Base-by-base conservation (phyloP, 2,329 filamentous ascomycete genomes). In the Paraphoma chrysanthemicola region DNA sequence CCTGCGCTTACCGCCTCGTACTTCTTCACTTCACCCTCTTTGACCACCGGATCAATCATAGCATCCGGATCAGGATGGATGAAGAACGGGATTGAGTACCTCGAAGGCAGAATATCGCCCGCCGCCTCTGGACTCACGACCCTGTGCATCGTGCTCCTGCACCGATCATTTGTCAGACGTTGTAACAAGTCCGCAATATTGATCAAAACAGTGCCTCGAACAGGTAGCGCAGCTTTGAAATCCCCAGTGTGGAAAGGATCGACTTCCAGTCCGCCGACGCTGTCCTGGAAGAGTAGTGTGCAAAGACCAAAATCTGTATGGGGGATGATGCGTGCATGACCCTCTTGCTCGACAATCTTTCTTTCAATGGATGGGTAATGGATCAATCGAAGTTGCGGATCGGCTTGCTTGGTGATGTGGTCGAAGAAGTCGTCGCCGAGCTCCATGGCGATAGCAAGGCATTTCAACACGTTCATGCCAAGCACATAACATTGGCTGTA, bases 61-160 rank as follows among this genome's bases (percentile, higher is more conserved):
- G 65, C 67, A 8, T 78, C 72, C 12, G 70, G 65, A 59, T 78
- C 72, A 14, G 76, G 71, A 28, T 71, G 69, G 18, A 75, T 70
- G 45, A 79, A 79, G 49, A 76, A 78, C 6, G 75, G 74, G 18
- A 79, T 77, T 16, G 73, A 77, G 48, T 74, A 78, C 33, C 77
- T 64, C 28, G 68, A 64, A 10, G 68, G 64, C 6, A 71, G 65
- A 44, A 78, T 60, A 17, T 66, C 64, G 12, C 53, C 62, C 6
- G 57, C 66, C 28, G 57, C 49, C 29, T 47, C 64, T 3, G 76
- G 74, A 48, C 72, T 69, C 2, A 72, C 73, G 5, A 79, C 76
- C 4, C 76, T 56, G 47, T 79, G 76, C 43, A 77, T 63, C 10
- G 73, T 78, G 42, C 70, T 76, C 41, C 73, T 71, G 38, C 75